Base-by-base conservation (phyloP, 306 rosid species). In the Alnus rubra region DNA sequence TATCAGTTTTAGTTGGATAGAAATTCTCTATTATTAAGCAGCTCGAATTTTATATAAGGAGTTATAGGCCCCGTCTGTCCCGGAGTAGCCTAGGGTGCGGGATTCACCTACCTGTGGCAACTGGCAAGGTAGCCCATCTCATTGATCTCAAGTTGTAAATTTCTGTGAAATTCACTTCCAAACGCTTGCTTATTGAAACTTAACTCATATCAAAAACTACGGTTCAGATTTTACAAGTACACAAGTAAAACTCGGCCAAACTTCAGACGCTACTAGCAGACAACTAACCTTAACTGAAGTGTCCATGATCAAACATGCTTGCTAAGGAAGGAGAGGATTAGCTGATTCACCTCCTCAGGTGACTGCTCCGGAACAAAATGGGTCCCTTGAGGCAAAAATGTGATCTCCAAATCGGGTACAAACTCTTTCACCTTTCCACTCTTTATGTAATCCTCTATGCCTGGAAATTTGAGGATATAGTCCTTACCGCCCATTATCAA, bases 311-410 rank as follows among this genome's bases (percentile, higher is more conserved):
- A 88, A 64, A 83, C 78, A 83, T 86, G 93, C 77, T 89, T 92
- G 58, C 78, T 19, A 39, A 92, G 88, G 88, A 88, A 94, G 79
- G 37, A 74, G 80, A 94, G 83, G 74, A 94, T 83, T 9, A 88
- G 90, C 79, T 89, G 81, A 82, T 90, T 94, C 68, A 92, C 89
- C 82, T 84, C 86, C 7, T 79, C 85, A 0, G 98, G 98, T n/a
- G 77, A 90, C 69, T 94, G 97, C 82, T 92, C 97, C 58, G 92
- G 97, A 79, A 88, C 92, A 82, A 94, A 94, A 85, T 94, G 98
- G 14, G 94, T 89, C 79, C 98, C 98, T 79, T 89, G 93, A 1
- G 90, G 92, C 45, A 90, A 82, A 71, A 82, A 87, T 47, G 83
- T 70, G 50, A 92, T 80, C 81, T 89, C 96, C 81, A 90, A 71